phyloP scores from a whole-genome alignment of 257 asterid genomes.

The Pogostemon cablin region DNA sequence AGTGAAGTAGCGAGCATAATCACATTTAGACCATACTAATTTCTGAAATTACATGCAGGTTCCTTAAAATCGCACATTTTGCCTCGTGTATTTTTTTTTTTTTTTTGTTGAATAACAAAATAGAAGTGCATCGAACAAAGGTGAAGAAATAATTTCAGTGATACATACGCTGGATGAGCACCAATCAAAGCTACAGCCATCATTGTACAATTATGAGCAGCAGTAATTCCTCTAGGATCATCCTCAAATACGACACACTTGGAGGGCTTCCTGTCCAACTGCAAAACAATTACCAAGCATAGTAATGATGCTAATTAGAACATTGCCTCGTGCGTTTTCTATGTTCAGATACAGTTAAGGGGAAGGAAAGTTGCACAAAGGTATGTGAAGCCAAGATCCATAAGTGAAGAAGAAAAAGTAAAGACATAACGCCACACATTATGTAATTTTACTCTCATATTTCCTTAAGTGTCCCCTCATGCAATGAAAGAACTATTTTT shows the following conservation, averaged over 20 bases:
- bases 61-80: no score
- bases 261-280: constrained; percentile 95
- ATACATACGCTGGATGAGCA: constrained; percentile 92
- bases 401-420: no score
- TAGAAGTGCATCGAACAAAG: no score
- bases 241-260: constrained; percentile 96
- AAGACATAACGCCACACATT: no score
- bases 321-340: no score
- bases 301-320: no score
- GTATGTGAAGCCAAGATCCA: no score
- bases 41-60: not conserved
- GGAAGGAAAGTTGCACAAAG: no score
- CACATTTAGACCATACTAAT: not conserved
- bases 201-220: constrained; percentile 99
- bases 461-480: not conserved
- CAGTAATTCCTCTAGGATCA: constrained; percentile 90
- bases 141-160: not conserved
- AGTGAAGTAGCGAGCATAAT: not conserved
- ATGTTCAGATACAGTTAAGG: no score
- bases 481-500: not conserved
- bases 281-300: constrained; percentile 26
- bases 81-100: no score
- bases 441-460: not conserved
- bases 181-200: constrained; percentile 96
- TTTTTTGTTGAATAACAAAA: no score